Percentiles rank a stretch among this genome's conserved stretches.
These are phyloP conservation scores for Micractinium conductrix DNA, from an alignment of 139 green algal genomes.

Conservation along the genomic window DNA sequence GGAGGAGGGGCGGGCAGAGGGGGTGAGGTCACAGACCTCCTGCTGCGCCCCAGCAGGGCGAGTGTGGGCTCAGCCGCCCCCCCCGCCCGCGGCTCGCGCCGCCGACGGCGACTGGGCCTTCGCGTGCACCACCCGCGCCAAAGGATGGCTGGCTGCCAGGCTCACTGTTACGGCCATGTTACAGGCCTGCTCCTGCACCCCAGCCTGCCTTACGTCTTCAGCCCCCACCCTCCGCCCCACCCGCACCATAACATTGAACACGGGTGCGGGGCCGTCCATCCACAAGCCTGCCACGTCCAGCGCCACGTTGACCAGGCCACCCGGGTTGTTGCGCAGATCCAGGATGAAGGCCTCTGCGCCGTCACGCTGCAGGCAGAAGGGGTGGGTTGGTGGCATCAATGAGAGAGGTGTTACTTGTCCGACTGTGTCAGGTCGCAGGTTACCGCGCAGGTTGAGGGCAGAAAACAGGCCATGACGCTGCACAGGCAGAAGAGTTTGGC, in stretches of 20 bases:
- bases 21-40: no score
- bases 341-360: constrained; percentile 89
- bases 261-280: constrained; percentile 52
- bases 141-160: no score
- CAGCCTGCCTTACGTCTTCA: no score
- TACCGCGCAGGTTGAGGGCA: not conserved
- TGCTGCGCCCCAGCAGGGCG: no score
- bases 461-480: not conserved
- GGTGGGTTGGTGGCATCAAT: not conserved
- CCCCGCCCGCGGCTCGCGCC: no score
- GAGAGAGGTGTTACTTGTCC: no score
- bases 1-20: not conserved
- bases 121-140: no score
- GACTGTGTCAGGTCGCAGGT: not conserved
- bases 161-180: no score
- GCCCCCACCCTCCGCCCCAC: no score
- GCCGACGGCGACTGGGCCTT: no score
- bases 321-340: constrained; percentile 94
- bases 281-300: constrained; percentile 78
- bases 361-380: constrained; percentile 45
- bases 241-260: constrained; percentile 60
- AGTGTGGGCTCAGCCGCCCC: no score
- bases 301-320: constrained; percentile 82
- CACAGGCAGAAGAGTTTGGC: not conserved
- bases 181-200: no score